Conservation (phyloP, 2,329 filamentous ascomycete species). For the Pseudogymnoascus sp. region DNA sequence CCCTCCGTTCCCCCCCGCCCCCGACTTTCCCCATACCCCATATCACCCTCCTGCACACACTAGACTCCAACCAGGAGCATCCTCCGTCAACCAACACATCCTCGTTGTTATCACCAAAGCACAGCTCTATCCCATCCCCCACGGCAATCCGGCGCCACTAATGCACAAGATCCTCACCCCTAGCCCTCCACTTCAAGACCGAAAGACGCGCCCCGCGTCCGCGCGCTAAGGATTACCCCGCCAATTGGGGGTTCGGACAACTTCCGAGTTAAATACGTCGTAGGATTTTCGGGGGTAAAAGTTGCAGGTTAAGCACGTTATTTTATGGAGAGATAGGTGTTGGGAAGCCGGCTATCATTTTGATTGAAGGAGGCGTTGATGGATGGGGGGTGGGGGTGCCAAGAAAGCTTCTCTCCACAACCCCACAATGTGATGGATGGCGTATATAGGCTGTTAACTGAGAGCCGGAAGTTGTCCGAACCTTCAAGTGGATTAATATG, state of each 20-base stretch:
- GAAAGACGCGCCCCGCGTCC: background rate
- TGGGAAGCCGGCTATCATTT: background rate
- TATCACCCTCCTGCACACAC: background rate
- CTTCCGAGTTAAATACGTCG: background rate
- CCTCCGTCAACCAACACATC: no score
- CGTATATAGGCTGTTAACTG: background rate
- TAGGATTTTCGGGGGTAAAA: no score
- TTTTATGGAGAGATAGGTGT: no score
- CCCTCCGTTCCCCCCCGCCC: background rate
- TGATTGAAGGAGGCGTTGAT: background rate
- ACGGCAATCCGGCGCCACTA: background rate
- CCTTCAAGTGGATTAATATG: background rate
- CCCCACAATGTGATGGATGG: background rate
- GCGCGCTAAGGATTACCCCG: background rate
- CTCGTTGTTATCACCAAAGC: no score
- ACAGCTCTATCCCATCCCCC: no score
- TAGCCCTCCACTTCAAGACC: background rate
- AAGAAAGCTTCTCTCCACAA: background rate
- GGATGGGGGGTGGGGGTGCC: background rate
- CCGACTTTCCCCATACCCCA: background rate
- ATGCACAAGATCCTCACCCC: background rate
- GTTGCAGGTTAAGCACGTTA: no score
- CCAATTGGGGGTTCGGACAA: background rate
- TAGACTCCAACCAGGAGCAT: background rate
- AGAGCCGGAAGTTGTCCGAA: background rate